Conservation (phyloP, 495 filamentous ascomycete genomes). For the Xylaria scruposa region DNA sequence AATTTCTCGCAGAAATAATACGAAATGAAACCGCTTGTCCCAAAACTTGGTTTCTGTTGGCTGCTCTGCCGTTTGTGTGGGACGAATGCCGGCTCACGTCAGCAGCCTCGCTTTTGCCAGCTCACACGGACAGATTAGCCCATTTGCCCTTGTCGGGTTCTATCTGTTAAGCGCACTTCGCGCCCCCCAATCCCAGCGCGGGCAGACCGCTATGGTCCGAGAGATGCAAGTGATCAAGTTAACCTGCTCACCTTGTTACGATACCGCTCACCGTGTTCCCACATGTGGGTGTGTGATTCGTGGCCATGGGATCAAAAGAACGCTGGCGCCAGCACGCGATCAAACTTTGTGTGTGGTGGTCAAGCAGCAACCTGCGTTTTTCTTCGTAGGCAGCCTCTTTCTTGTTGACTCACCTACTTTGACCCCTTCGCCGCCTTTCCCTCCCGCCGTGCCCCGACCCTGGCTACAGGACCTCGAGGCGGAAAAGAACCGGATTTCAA, state of each 20-base stretch:
- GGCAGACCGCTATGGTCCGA: not conserved
- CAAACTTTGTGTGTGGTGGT: not conserved
- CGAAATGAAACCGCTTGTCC: not conserved
- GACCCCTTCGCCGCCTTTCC: not conserved
- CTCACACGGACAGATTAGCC: slow-evolving; percentile 7
- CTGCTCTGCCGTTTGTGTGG: slow-evolving; percentile 9
- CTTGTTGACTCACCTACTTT: not conserved
- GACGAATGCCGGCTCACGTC: slow-evolving; percentile 24
- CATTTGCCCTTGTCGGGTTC: slow-evolving; percentile 5
- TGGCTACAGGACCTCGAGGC: not conserved
- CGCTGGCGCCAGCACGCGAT: slow-evolving; percentile 2
- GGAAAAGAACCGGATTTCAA: not conserved
- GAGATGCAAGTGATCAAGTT: slow-evolving; percentile 8
- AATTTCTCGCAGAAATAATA: not conserved
- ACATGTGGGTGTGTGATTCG: not conserved
- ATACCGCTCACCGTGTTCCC: slow-evolving; percentile 20
- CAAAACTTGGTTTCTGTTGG: not conserved
- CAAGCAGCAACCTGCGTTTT: not conserved
- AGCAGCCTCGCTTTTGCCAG: slow-evolving; percentile 22
- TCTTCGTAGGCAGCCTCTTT: slow-evolving; percentile 7
- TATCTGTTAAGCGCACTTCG: slow-evolving; percentile 13
- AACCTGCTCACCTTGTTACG: slow-evolving; percentile 13
- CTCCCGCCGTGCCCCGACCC: not conserved
- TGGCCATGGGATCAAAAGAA: slow-evolving; percentile 7
- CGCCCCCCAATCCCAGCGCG: slow-evolving; percentile 14